A percentile compares a stretch with the other conserved stretches of the same genome.
Evolutionary conservation across 164 flowering plant species (phyloP).

Genomic region (Aristolochia californica): DNA sequence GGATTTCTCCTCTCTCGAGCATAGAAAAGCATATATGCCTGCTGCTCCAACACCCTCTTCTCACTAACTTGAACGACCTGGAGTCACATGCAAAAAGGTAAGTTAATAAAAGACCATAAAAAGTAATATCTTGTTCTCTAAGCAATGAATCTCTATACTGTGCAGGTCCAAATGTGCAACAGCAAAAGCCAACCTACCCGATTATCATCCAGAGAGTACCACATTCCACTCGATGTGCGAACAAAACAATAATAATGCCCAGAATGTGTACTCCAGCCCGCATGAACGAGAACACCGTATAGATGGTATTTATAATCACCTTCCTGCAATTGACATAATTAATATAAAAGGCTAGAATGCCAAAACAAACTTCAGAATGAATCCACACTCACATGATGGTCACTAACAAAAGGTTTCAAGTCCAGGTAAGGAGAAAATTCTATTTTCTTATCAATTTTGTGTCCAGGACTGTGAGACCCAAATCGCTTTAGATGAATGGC

Average conservation of each 20-base stretch:
- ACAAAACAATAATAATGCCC: slow-evolving; percentile 90
- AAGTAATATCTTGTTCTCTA: neutral
- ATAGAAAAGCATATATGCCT: slow-evolving; percentile 97
- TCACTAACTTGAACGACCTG: slow-evolving; percentile 82
- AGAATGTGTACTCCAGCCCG: slow-evolving; percentile 76
- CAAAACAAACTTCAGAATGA: neutral
- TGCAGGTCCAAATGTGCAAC: too few species aligned
- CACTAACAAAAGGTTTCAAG: slow-evolving; percentile 76
- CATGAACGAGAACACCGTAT: slow-evolving; percentile 92
- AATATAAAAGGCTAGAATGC: neutral
- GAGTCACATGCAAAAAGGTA: slow-evolving; percentile 4
- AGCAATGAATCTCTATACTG: too few species aligned
- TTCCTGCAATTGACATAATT: slow-evolving; percentile 33
- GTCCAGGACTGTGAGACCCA: slow-evolving; percentile 50
- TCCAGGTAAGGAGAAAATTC: slow-evolving; percentile 56
- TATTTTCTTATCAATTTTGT: slow-evolving; percentile 73
- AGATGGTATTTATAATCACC: slow-evolving; percentile 76
- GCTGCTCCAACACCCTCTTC: slow-evolving; percentile 61
- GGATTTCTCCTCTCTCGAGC: slow-evolving; percentile 49
- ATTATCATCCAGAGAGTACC: slow-evolving; percentile 93
- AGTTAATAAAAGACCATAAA: neutral
- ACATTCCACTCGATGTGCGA: slow-evolving; percentile 87
- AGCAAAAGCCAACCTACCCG: slow-evolving; percentile 34
- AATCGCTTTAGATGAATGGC: slow-evolving; percentile 89
- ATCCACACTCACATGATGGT: slow-evolving; percentile 54